These are phyloP conservation scores for Moesziomyces antarcticus DNA, from an alignment of 1,284 basidiomycete genomes.

Conservation along the genomic window DNA sequence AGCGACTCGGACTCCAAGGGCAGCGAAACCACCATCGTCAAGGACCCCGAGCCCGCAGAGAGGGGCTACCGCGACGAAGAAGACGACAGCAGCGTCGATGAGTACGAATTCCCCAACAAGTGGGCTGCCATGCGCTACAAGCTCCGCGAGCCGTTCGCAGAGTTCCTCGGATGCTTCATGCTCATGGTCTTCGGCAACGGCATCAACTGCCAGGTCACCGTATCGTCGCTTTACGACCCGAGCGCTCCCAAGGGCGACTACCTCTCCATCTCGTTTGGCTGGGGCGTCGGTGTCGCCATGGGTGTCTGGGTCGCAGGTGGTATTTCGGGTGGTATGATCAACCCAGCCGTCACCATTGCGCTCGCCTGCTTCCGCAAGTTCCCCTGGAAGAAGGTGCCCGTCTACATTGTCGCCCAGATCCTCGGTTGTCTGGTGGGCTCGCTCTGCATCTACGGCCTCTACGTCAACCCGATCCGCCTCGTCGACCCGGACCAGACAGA, in stretches of 20 bases:
- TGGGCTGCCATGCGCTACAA: slow-evolving; percentile 54
- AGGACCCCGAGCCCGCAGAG: slow-evolving; percentile 31
- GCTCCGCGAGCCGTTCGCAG: slow-evolving; percentile 57
- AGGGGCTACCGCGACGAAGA: slow-evolving; percentile 21
- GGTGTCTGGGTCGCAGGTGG: slow-evolving; percentile 61
- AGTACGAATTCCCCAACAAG: slow-evolving; percentile 54
- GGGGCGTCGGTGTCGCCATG: slow-evolving; percentile 62
- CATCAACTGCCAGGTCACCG: slow-evolving; percentile 59
- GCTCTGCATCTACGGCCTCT: slow-evolving; percentile 79
- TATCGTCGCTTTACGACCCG: slow-evolving; percentile 46
- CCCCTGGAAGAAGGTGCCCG: slow-evolving; percentile 82
- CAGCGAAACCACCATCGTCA: slow-evolving; percentile 14
- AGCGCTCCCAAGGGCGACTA: slow-evolving; percentile 45
- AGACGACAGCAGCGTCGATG: slow-evolving; percentile 21
- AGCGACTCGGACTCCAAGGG: slow-evolving; percentile 7
- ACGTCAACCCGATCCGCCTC: slow-evolving; percentile 77
- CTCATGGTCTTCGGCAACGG: slow-evolving; percentile 62
- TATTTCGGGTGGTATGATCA: slow-evolving; percentile 57
- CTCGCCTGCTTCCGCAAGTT: slow-evolving; percentile 78
- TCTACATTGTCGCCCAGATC: slow-evolving; percentile 78
- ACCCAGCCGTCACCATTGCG: slow-evolving; percentile 72
- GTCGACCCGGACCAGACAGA: slow-evolving; percentile 58
- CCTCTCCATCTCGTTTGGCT: slow-evolving; percentile 58
- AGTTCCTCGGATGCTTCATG: slow-evolving; percentile 57
- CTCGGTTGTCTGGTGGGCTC: slow-evolving; percentile 78